Evolutionary conservation across 257 asterid species (phyloP).

Genomic region (Paraleonurus japonicus): DNA sequence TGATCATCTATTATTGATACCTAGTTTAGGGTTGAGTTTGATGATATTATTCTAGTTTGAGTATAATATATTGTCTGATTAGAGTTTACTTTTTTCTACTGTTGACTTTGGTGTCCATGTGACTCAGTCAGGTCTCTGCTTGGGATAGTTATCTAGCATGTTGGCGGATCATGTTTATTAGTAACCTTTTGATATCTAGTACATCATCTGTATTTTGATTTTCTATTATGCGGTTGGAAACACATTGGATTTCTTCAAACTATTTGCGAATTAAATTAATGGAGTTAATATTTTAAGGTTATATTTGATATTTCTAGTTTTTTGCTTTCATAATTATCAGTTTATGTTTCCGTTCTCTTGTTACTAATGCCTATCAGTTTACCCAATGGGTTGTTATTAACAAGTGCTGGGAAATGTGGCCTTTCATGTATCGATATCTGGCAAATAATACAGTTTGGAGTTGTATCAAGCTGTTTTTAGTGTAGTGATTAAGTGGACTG

Average conservation of each 20-base stretch:
- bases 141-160: slow-evolving; percentile 5
- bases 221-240: slow-evolving; percentile 6
- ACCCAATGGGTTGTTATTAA: background rate
- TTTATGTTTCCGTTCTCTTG: background rate
- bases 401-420: slow-evolving; percentile 3
- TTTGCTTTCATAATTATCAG: background rate
- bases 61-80: background rate
- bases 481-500: slow-evolving; percentile 1
- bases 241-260: slow-evolving; percentile 1
- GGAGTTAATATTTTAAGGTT: background rate
- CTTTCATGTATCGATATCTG: background rate
- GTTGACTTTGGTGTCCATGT: slow-evolving; percentile 6
- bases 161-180: background rate
- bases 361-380: background rate
- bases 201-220: slow-evolving; percentile 6
- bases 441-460: background rate
- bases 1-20: background rate
- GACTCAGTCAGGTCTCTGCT: slow-evolving; percentile 1
- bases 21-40: slow-evolving; percentile 22
- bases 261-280: background rate
- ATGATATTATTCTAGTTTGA: background rate
- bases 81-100: slow-evolving; percentile 10
- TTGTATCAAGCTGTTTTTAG: background rate
- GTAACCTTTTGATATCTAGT: background rate
- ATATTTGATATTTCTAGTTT: background rate